Evolutionary conservation across 2,329 filamentous ascomycete genomes (phyloP), one percentile per base, ranked within the genome.

Genomic region (Akanthomyces muscarius): DNA sequence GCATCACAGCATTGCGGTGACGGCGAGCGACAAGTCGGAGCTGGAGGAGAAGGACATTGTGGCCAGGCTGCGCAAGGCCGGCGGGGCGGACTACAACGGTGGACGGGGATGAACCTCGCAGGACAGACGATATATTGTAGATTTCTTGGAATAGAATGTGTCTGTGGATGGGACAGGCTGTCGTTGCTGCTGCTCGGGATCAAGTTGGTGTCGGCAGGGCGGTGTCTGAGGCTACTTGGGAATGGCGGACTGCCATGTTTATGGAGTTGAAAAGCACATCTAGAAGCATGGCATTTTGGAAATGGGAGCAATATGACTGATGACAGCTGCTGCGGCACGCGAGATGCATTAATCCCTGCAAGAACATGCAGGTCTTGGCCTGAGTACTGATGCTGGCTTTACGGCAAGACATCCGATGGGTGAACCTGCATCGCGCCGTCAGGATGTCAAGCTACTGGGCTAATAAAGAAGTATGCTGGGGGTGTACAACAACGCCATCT

Each of bases 1-100:
- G n/a, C 86, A 89, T 71, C 85, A 89, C 72, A 87, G 84, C 72
- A 83, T 89, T 64, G 81, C 86, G 70, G 80, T 90, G 56, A 85
- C 88, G 69, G 85, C 86, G 2, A 77, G 79, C 65, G 85, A 88
- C 68, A 80, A 77, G 74, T 74, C 75, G 33, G 88, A 90, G 70
- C 73, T 90, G 62, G 81, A 84, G 21, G 84, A 87, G 75, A 76
- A 78, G 66, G 85, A 87, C 23, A 81, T 90, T 58, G 84, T 89
- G 18, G 73, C 80, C 65, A 76, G 82, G 70, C 74, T 89, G 75
- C 78, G 87, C 73, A 87, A 84, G 77, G 86, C 84, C 4, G 88
- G 88, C 62, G 88, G 88, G 38, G 87, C 87, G 18, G 88, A 90
- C 74, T 90, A 89, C 80, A 87, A 89, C 70, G 86, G 87, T 8